Conservation (phyloP, 2,329 filamentous ascomycete genomes). For the Anisogramma anomala region DNA sequence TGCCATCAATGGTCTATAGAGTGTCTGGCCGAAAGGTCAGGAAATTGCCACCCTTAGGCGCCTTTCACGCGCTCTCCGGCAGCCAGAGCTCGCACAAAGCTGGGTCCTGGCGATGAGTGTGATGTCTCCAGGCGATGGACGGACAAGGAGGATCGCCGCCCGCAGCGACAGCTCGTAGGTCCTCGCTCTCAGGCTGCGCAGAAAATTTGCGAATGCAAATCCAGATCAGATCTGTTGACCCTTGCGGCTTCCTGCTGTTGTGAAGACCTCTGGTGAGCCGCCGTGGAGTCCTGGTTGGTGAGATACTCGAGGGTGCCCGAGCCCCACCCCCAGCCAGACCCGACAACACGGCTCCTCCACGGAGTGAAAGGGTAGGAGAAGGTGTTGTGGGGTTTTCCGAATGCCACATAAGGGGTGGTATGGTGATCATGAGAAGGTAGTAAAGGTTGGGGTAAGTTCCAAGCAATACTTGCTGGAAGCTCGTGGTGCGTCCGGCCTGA, state of each 20-base stretch:
- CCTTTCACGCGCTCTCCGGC: background rate
- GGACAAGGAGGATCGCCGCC: too few relatives aligned
- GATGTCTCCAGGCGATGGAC: too few relatives aligned
- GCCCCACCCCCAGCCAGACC: slow-evolving; percentile 1
- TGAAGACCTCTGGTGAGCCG: too few relatives aligned
- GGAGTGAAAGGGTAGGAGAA: slow-evolving; percentile 4
- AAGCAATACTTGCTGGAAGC: background rate
- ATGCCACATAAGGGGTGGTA: slow-evolving; percentile 13
- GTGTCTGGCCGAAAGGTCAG: background rate
- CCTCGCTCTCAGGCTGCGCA: too few relatives aligned
- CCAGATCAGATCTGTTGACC: too few relatives aligned
- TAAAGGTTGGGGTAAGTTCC: background rate
- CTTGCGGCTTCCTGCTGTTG: too few relatives aligned
- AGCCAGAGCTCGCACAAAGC: too few relatives aligned
- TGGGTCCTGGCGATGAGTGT: too few relatives aligned
- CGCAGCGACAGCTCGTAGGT: too few relatives aligned
- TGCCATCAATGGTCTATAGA: slow-evolving; percentile 52
- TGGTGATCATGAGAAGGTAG: slow-evolving; percentile 1
- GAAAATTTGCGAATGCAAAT: too few relatives aligned
- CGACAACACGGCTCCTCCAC: slow-evolving; percentile 6
- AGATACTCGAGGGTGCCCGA: background rate
- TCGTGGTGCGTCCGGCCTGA: too few relatives aligned
- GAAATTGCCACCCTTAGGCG: background rate
- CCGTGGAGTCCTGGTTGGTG: background rate
- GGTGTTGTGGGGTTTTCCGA: background rate